phyloP scores from a whole-genome alignment of 306 rosid species.

The Cucurbita pepo region DNA sequence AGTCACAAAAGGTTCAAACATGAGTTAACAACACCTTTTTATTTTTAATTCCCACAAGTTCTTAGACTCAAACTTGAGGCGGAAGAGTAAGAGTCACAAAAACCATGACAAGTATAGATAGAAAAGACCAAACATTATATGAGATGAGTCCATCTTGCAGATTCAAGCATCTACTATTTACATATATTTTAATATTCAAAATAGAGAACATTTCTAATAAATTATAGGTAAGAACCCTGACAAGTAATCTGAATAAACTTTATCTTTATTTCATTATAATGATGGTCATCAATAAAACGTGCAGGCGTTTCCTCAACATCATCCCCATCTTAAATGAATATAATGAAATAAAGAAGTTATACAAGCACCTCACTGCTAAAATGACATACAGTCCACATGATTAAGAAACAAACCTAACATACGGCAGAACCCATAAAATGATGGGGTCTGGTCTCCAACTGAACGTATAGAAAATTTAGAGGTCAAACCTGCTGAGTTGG shows the following conservation, averaged over 20 bases:
- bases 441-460: neutral
- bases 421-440: neutral
- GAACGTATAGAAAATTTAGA: neutral
- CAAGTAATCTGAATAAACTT: neutral
- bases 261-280: neutral
- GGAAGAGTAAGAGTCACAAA: constrained; percentile 6
- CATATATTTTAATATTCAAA: neutral
- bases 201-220: neutral
- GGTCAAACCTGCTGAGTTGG: constrained; percentile 58
- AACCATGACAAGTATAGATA: neutral
- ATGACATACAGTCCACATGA: neutral
- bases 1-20: constrained; percentile 14
- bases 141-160: neutral
- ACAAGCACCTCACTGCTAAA: neutral
- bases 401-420: neutral
- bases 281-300: neutral
- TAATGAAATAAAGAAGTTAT: neutral
- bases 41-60: neutral
- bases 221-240: neutral
- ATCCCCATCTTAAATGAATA: neutral
- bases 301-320: neutral
- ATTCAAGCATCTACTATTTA: neutral
- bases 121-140: neutral
- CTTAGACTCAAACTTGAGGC: neutral
- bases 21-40: neutral